A percentile compares a stretch with the other conserved stretches of the same genome.
Conservation (phyloP, 352 stramenopile species). For the Phytophthora pisi region DNA sequence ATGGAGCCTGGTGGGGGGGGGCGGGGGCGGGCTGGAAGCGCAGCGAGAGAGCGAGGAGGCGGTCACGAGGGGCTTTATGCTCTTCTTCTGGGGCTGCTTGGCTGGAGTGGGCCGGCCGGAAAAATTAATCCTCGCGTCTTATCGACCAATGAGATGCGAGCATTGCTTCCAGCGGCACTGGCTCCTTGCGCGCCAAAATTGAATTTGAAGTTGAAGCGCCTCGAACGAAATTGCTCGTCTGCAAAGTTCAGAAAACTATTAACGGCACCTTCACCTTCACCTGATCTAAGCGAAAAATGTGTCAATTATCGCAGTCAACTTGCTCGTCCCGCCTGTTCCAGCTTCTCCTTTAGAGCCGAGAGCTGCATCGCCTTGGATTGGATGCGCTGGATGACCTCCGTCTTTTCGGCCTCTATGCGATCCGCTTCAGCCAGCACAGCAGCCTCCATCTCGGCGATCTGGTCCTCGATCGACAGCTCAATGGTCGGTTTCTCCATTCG, state of each 20-base stretch:
- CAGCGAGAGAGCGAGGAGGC: neutral
- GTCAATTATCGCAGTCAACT: neutral
- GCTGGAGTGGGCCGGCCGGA: constrained; percentile 16
- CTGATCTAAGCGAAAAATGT: no score
- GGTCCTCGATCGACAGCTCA: constrained; percentile 48
- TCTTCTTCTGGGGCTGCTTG: neutral
- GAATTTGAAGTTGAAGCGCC: neutral
- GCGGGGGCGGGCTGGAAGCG: constrained; percentile 2
- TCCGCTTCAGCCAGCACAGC: constrained; percentile 41
- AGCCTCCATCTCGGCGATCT: constrained; percentile 52
- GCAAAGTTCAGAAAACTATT: no score
- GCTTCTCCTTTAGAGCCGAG: constrained; percentile 12
- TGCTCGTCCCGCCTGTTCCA: neutral
- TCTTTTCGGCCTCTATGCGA: constrained; percentile 43
- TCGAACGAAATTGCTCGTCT: neutral
- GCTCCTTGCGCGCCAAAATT: neutral
- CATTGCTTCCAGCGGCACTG: neutral
- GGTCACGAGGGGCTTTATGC: neutral
- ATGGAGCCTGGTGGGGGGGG: constrained; percentile 16
- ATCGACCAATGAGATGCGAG: constrained; percentile 6
- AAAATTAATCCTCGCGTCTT: neutral
- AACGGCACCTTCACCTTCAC: no score
- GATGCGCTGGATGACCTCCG: constrained; percentile 45
- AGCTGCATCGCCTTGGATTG: constrained; percentile 40
- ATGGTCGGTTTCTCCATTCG: constrained; percentile 40